phyloP scores from a whole-genome alignment of 345 rosid genomes.

The Acer campestre region DNA sequence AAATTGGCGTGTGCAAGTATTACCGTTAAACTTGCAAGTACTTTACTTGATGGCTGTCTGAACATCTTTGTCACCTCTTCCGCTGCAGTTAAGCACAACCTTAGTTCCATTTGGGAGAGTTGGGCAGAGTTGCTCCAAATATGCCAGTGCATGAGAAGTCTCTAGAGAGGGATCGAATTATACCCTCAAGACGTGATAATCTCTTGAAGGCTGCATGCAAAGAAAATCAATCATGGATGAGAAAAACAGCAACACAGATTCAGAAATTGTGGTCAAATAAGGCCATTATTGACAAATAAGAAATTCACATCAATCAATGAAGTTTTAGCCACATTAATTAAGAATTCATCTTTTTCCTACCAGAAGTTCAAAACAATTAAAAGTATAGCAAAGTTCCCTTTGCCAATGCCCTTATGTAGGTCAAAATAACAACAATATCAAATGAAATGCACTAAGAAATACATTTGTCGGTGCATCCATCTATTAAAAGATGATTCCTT shows the following conservation, averaged over 20 bases:
- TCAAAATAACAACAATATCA: too few species aligned
- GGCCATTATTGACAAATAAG: background rate
- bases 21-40: constrained; percentile 50
- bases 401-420: too few species aligned
- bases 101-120: constrained; percentile 60
- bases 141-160: constrained; percentile 84
- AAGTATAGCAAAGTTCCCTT: too few species aligned
- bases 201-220: constrained; percentile 75
- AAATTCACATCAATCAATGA: background rate
- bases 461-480: too few species aligned
- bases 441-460: too few species aligned
- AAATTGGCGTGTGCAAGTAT: too few species aligned
- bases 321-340: background rate
- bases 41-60: constrained; percentile 77
- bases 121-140: constrained; percentile 81
- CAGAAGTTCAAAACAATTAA: too few species aligned
- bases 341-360: too few species aligned
- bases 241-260: background rate
- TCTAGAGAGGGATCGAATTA: constrained; percentile 77
- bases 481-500: too few species aligned
- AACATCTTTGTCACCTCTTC: constrained; percentile 96
- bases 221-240: background rate
- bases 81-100: constrained; percentile 86
- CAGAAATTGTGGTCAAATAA: background rate
- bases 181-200: constrained; percentile 76